Evolutionary conservation across 2,329 filamentous ascomycete genomes (phyloP).

Genomic region (Neoarthrinium moseri): DNA sequence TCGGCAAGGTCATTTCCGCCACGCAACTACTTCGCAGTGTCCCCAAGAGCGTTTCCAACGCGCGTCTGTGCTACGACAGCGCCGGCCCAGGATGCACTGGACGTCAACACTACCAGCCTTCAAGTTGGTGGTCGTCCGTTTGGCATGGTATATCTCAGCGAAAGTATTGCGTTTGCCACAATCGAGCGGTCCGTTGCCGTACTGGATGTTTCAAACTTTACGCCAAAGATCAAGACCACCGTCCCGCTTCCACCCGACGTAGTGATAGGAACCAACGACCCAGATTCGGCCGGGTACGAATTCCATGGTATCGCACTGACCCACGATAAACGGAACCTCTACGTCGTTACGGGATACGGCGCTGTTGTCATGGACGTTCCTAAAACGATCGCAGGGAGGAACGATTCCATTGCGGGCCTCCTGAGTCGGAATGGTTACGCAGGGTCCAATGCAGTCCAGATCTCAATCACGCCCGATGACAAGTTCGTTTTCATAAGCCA

Average conservation of each 20-base stretch:
- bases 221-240: not conserved
- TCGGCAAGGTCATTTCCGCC: too few species aligned
- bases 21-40: too few species aligned
- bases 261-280: too few species aligned
- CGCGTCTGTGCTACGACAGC: not conserved
- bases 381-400: not conserved
- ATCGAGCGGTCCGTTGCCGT: conserved; percentile 5
- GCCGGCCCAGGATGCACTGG: not conserved
- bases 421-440: not conserved
- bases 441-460: not conserved
- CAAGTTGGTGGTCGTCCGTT: not conserved
- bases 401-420: not conserved
- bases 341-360: not conserved
- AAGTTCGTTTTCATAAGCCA: not conserved
- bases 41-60: not conserved
- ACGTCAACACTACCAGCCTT: not conserved
- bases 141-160: not conserved
- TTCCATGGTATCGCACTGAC: not conserved
- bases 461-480: not conserved
- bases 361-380: not conserved
- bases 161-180: conserved; percentile 1
- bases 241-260: too few species aligned
- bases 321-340: not conserved
- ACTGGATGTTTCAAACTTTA: not conserved
- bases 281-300: not conserved